phyloP scores from a whole-genome alignment of 1,284 basidiomycete species.

The Tausonia pullulans region DNA sequence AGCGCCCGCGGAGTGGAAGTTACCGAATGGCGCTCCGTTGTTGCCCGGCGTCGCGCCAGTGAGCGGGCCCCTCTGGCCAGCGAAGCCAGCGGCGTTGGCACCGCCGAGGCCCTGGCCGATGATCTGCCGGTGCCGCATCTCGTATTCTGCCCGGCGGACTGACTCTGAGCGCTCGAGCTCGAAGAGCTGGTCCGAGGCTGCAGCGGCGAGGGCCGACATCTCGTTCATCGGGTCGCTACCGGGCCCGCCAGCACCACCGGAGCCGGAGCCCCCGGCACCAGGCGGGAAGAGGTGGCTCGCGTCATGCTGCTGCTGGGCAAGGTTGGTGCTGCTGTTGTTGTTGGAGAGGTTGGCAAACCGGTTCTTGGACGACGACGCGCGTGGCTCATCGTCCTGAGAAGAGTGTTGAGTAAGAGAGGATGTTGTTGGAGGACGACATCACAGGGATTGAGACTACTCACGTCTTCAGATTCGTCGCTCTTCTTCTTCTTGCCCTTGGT shows the following conservation, averaged over 20 bases:
- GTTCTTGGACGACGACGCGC: not conserved
- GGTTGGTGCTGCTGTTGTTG: not conserved
- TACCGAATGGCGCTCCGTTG: slow-evolving; percentile 12
- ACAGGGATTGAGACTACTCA: slow-evolving; percentile 19
- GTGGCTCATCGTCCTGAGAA: slow-evolving; percentile 4
- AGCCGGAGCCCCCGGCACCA: not conserved
- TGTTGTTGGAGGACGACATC: not conserved
- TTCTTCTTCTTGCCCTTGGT: slow-evolving; percentile 24
- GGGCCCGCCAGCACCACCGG: not conserved
- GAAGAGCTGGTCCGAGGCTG: slow-evolving; percentile 76
- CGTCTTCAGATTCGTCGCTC: slow-evolving; percentile 27
- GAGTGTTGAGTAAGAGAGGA: not conserved
- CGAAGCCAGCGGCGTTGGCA: not conserved
- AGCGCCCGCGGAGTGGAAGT: not conserved
- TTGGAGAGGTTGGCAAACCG: not conserved
- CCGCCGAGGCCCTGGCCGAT: slow-evolving; percentile 8
- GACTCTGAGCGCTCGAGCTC: slow-evolving; percentile 77
- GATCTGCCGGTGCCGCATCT: slow-evolving; percentile 51
- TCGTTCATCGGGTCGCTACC: slow-evolving; percentile 41
- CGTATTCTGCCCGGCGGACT: slow-evolving; percentile 68
- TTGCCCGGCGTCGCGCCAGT: slow-evolving; percentile 12
- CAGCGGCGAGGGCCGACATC: slow-evolving; percentile 55
- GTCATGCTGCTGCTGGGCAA: slow-evolving; percentile 5
- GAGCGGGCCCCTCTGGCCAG: not conserved
- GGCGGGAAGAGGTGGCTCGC: slow-evolving; percentile 7